Percentiles rank a stretch among this genome's conserved stretches.
phyloP scores from a whole-genome alignment of 2,329 filamentous ascomycete genomes.

The Trichoderma semiorbis region DNA sequence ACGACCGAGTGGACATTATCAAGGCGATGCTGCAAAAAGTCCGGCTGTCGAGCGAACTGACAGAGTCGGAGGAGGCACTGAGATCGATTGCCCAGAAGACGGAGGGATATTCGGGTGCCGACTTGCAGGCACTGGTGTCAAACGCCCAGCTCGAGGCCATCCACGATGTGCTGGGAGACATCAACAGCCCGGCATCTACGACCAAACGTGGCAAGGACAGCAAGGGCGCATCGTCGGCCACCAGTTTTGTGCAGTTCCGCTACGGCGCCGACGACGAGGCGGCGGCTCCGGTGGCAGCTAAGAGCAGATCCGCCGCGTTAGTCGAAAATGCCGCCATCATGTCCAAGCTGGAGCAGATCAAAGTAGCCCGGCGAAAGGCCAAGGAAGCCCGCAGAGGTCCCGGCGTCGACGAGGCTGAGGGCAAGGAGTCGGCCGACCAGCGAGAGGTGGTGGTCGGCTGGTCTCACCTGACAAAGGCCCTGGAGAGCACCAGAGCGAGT shows the following conservation, averaged over 20 bases:
- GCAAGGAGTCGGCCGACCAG: conserved; percentile 36
- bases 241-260: conserved; percentile 76
- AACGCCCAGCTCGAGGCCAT: conserved; percentile 97
- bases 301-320: conserved; percentile 53
- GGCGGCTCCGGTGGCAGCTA: conserved; percentile 41
- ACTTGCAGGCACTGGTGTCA: conserved; percentile 90
- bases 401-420: conserved; percentile 25
- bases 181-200: conserved; percentile 46
- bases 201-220: conserved; percentile 34
- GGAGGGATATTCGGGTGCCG: conserved; percentile 88
- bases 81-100: conserved; percentile 75
- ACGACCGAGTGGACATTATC: conserved; percentile 87
- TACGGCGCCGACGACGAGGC: conserved; percentile 61
- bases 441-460: conserved; percentile 78
- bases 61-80: conserved; percentile 53
- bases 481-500: conserved; percentile 74
- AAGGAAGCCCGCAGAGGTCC: conserved; percentile 33
- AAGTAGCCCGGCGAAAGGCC: conserved; percentile 57
- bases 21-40: conserved; percentile 79
- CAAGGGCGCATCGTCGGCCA: conserved; percentile 35
- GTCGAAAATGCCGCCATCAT: conserved; percentile 75
- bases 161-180: conserved; percentile 73
- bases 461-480: conserved; percentile 75
- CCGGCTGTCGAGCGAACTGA: conserved; percentile 64
- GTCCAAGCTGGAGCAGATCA: conserved; percentile 78